Percentiles rank a stretch among this genome's conserved stretches.
These are phyloP conservation scores for Cladosporium sp. DNA, from an alignment of 2,329 filamentous ascomycete genomes.

Conservation along the genomic window DNA sequence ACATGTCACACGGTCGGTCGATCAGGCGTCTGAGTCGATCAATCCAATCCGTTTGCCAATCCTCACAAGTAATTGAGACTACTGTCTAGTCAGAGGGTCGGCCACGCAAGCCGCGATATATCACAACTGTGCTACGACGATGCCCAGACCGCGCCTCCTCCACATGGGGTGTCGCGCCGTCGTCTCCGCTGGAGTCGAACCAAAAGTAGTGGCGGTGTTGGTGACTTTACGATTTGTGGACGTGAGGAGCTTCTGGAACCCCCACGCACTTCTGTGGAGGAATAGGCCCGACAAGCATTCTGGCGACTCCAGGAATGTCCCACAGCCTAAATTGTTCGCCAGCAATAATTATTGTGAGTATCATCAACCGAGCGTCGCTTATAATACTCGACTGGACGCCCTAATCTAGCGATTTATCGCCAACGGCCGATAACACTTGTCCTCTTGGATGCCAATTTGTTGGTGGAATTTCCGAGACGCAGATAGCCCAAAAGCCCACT, in stretches of 20 bases:
- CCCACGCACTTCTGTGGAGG: conserved; percentile 12
- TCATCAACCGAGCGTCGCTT: neutral
- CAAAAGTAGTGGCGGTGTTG: conserved; percentile 6
- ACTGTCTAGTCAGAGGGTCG: neutral
- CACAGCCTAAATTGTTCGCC: conserved; percentile 14
- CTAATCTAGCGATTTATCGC: neutral
- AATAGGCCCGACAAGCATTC: conserved; percentile 1
- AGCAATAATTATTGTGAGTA: neutral
- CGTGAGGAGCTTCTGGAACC: conserved; percentile 14
- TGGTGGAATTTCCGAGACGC: conserved; percentile 8
- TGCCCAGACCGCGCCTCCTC: conserved; percentile 18
- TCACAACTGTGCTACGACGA: neutral
- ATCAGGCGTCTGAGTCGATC: conserved; percentile 11
- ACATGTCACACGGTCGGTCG: neutral
- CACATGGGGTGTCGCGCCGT: conserved; percentile 18
- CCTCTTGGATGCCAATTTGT: conserved; percentile 6
- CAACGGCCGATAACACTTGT: conserved; percentile 11
- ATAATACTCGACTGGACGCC: neutral
- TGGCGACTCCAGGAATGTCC: neutral
- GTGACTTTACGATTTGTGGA: conserved; percentile 1
- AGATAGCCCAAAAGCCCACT: conserved; percentile 1
- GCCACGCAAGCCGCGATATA: conserved; percentile 15
- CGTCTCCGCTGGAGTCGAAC: conserved; percentile 10
- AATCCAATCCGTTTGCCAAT: conserved; percentile 11
- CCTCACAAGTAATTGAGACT: neutral